phyloP scores from a whole-genome alignment of 305 asterid species.

The Rubia tinctorum region DNA sequence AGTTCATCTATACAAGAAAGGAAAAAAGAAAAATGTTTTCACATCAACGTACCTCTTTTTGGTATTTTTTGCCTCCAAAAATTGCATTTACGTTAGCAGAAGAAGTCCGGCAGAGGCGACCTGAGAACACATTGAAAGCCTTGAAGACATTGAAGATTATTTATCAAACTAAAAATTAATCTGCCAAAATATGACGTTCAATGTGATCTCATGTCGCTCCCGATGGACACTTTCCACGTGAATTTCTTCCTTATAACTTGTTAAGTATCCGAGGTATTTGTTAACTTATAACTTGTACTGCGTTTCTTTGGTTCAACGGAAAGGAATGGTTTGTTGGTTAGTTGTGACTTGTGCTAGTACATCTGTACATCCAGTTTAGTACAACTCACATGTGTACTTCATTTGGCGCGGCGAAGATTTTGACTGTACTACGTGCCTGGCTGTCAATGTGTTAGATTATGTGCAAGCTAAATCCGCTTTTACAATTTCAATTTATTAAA shows the following conservation, averaged over 20 bases:
- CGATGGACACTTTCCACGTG: conserved; percentile 11
- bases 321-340: too few species aligned
- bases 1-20: too few species aligned
- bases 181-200: background rate
- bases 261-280: background rate
- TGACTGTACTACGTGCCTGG: background rate
- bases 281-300: background rate
- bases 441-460: background rate
- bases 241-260: background rate
- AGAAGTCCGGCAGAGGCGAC: conserved; percentile 26
- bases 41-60: too few species aligned
- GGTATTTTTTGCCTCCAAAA: too few species aligned
- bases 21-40: too few species aligned
- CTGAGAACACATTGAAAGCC: conserved; percentile 25
- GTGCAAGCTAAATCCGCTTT: too few species aligned
- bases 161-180: too few species aligned
- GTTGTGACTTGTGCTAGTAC: background rate
- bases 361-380: background rate
- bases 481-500: too few species aligned
- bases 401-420: background rate
- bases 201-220: conserved; percentile 27
- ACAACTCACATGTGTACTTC: background rate
- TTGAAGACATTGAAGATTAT: too few species aligned
- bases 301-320: background rate
- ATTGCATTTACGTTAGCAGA: background rate